A percentile compares a stretch with the other conserved stretches of the same genome.
Evolutionary conservation across 2,329 filamentous ascomycete genomes (phyloP).

Genomic region (Ascomycota sp.): DNA sequence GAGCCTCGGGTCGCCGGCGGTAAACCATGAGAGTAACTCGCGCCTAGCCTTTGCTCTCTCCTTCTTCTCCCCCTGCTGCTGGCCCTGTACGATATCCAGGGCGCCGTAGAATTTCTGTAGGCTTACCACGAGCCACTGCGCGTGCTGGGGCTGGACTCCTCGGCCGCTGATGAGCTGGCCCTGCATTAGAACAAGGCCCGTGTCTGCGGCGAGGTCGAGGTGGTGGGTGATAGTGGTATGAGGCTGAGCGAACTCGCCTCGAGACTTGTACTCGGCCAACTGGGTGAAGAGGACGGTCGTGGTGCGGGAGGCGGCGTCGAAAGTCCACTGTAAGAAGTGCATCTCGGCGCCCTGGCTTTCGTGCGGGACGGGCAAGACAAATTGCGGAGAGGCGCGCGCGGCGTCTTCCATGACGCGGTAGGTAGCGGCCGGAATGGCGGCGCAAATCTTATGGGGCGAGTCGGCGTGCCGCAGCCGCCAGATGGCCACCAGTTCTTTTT

Average conservation of each 20-base stretch:
- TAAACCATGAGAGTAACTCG: conserved; percentile 62
- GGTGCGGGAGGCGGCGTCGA: conserved; percentile 42
- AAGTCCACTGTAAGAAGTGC: conserved; percentile 91
- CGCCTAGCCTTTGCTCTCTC: conserved; percentile 40
- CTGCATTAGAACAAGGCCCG: conserved; percentile 67
- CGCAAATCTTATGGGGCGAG: conserved; percentile 57
- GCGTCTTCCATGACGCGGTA: conserved; percentile 49
- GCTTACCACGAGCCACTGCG: conserved; percentile 77
- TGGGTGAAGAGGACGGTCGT: conserved; percentile 79
- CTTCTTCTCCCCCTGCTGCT: conserved; percentile 17
- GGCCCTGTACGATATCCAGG: conserved; percentile 23
- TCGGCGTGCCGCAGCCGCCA: conserved; percentile 75
- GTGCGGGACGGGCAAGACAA: conserved; percentile 70
- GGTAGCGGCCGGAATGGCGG: conserved; percentile 50
- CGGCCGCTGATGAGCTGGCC: conserved; percentile 55
- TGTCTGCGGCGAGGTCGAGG: conserved; percentile 49
- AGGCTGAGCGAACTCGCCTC: conserved; percentile 72
- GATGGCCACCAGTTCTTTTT: conserved; percentile 63
- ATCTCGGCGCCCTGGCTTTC: conserved; percentile 55
- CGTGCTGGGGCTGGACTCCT: conserved; percentile 58
- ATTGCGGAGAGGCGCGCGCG: conserved; percentile 59
- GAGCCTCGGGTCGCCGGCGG: conserved; percentile 53
- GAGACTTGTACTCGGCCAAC: conserved; percentile 74
- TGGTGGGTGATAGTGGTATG: conserved; percentile 92
- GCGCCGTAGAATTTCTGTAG: conserved; percentile 82